Base-by-base conservation (phyloP, 768 basidiomycete genomes). In the Cystofilobasidium ferigula region DNA sequence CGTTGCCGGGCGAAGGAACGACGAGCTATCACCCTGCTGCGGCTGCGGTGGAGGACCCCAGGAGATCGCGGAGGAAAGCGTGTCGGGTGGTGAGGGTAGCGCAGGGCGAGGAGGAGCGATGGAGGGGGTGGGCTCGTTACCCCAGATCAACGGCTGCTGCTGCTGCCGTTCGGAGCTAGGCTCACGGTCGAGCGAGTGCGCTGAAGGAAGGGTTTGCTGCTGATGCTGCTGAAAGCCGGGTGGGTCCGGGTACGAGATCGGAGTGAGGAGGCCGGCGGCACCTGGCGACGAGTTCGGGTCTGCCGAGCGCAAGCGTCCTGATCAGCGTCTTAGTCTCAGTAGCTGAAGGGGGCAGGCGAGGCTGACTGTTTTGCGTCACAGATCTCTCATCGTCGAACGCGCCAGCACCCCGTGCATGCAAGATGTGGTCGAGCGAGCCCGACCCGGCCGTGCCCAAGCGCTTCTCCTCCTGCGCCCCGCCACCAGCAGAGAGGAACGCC, bases 391-490 rank as follows among this genome's bases (percentile, higher is more conserved):
- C 51, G 3, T 54, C 51, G 28, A 54, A 54, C 30, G 51, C 51
- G 26, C 51, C 51, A 6, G 51, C 51, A 2, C 51, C 51, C 1
- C 51, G 51, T 1, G 9, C 14, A 28, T 54, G 51, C 4, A 54
- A 28, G 10, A 54, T 54, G 28, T 14, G 51, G 30, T 54, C 51
- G 28, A 54, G 30, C 51, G 51, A 54, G 51, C 51, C 51, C 51
- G 51, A 54, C 28, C 51, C 51, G 28, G 51, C 51, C 51, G 51
- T 54, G 30, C 51, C 51, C 13, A 32, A 14, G 16, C 51, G 51
- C 51, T 32, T 54, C 14, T 54, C 51, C 13, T 54, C 51, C 51
- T 28, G 51, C n/a, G n/a, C n/a, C n/a, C n/a, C n/a, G n/a, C n/a
- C n/a, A n/a, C n/a, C n/a, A n/a, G n/a, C n/a, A n/a, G n/a, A n/a